Conservation (phyloP, 1,284 basidiomycete genomes). For the Ustilago xerochloae region DNA sequence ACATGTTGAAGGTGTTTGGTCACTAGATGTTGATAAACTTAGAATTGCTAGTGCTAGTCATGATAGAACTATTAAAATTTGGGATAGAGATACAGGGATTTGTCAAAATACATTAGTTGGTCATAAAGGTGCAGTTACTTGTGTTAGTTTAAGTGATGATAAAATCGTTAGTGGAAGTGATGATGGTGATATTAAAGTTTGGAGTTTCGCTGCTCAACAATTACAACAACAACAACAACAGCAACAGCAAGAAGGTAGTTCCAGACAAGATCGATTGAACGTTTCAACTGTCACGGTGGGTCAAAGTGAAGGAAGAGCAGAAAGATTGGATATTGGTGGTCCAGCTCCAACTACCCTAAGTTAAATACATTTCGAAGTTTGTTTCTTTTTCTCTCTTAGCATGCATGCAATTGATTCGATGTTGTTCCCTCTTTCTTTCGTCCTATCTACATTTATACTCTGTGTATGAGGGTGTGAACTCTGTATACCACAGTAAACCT, state of each 20-base stretch:
- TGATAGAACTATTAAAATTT: slow-evolving; percentile 87
- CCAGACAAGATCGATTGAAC: background rate
- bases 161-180: slow-evolving; percentile 95
- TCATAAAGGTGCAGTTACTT: slow-evolving; percentile 92
- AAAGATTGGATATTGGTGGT: slow-evolving; percentile 10
- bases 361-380: background rate
- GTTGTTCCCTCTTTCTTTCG: background rate
- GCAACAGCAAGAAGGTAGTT: background rate
- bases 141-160: slow-evolving; percentile 89
- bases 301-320: background rate
- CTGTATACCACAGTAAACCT: no score
- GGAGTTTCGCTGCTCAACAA: slow-evolving; percentile 53
- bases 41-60: slow-evolving; percentile 91
- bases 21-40: slow-evolving; percentile 89
- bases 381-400: background rate
- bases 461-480: no score
- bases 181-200: slow-evolving; percentile 76
- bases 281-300: background rate
- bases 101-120: slow-evolving; percentile 92
- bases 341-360: slow-evolving; percentile 3
- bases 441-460: background rate
- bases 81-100: slow-evolving; percentile 88
- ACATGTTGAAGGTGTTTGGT: slow-evolving; percentile 93
- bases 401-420: slow-evolving; percentile 10
- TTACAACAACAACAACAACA: background rate